A percentile compares a stretch with the other conserved stretches of the same genome.
These are phyloP conservation scores for Pelargonium fulgidum DNA, from an alignment of 441 rosid species.

Conservation along the genomic window DNA sequence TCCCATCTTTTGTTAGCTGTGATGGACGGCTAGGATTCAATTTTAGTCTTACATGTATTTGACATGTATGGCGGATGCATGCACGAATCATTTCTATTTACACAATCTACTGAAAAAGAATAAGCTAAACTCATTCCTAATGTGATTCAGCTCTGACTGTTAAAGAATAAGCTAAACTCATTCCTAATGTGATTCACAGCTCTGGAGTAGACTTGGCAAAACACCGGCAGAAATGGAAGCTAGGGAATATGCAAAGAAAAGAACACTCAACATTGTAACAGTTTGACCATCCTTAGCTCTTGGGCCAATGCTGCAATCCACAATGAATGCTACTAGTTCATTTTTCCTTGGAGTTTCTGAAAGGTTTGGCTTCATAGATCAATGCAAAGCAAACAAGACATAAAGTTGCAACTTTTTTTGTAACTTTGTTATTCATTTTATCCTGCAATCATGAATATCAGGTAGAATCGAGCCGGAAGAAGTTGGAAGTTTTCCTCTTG, in stretches of 20 bases:
- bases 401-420: not conserved
- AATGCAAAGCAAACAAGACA: not conserved
- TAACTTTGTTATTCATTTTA: not conserved
- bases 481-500: constrained; percentile 23
- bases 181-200: constrained; percentile 12
- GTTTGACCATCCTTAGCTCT: constrained; percentile 32
- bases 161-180: not conserved
- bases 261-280: constrained; percentile 27
- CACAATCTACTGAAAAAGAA: too few relatives aligned
- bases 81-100: too few relatives aligned
- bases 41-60: too few relatives aligned
- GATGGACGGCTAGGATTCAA: too few relatives aligned
- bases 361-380: constrained; percentile 23
- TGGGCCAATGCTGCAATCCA: constrained; percentile 46
- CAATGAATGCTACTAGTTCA: constrained; percentile 33
- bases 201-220: constrained; percentile 31
- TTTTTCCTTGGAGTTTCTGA: constrained; percentile 26
- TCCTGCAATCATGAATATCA: constrained; percentile 11
- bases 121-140: too few relatives aligned
- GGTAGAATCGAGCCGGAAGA: constrained; percentile 33
- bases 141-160: too few relatives aligned
- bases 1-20: too few relatives aligned
- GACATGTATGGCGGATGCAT: too few relatives aligned
- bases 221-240: constrained; percentile 39
- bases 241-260: constrained; percentile 29